Evolutionary conservation across 768 basidiomycete genomes (phyloP), one percentile per base, ranked within the genome.

Genomic region (Collybia sordida): DNA sequence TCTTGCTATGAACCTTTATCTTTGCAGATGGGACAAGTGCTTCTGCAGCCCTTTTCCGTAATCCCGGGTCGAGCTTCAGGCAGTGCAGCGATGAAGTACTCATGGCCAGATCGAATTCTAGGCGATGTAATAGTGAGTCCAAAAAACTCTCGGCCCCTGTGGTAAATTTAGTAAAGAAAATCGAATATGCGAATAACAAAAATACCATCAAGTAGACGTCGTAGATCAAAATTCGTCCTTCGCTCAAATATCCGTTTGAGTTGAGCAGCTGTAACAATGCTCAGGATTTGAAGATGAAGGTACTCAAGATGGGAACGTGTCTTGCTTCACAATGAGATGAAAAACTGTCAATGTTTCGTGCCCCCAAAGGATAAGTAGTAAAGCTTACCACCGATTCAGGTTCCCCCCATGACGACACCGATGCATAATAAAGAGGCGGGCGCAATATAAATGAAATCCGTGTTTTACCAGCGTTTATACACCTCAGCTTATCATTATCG

Each of bases 221-320:
- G 71, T 18, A 98, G 72, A 61, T 99, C 96, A 60, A 96, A 98
- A 65, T 98, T 98, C 42, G 85, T 90, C 45, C 93, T 79, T 50
- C 88, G 76, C 62, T 93, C 86, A 58, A 99, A 98, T 59, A 96
- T 88, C 25, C 83, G 77, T 24, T 83, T 81, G 2, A 99, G 75
- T 64, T 98, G 94, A 3, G 85, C 75, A 1, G 84, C 88, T 2
- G 94, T 91, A 40, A 97, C 85, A 28, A 97, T 84, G 56, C 91
- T 94, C 23, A 98, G 68, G 49, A 98, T 90, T 68, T 97, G 95
- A 2, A 98, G 74, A 64, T 99, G 90, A 6, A 98, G 74, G 68
- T 97, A 97, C 66, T 98, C 96, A 52, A 99, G 80, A 73, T 98
- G 97, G 18, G 84, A 81, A 48, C 96, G 82, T 56, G 89, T 87